phyloP scores from a whole-genome alignment of 495 filamentous ascomycete genomes.

The Haplographium delicatum region DNA sequence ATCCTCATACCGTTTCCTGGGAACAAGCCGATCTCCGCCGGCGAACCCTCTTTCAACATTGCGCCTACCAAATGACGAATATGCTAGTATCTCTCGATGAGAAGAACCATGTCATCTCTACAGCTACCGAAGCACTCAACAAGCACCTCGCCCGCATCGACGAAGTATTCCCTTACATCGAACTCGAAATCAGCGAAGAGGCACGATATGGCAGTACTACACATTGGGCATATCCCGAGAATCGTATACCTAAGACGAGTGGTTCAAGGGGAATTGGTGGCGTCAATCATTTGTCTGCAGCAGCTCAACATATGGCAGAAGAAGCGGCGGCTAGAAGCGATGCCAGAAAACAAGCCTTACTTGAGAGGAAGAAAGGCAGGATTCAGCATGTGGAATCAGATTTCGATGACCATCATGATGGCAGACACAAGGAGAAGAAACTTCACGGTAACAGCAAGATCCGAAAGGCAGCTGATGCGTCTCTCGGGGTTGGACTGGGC shows the following conservation, averaged over 20 bases:
- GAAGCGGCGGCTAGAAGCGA: conserved; percentile 78
- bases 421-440: conserved; percentile 52
- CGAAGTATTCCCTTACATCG: conserved; percentile 74
- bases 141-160: conserved; percentile 83
- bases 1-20: conserved; percentile 29
- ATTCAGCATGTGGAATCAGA: conserved; percentile 67
- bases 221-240: conserved; percentile 95
- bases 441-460: conserved; percentile 50
- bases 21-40: conserved; percentile 50
- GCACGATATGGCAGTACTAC: conserved; percentile 83
- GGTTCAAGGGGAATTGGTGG: conserved; percentile 71
- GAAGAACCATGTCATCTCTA: conserved; percentile 91
- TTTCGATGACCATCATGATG: conserved; percentile 62
- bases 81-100: conserved; percentile 86
- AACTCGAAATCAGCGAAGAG: conserved; percentile 87
- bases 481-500: conserved; percentile 46
- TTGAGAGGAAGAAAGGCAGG: conserved; percentile 64
- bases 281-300: conserved; percentile 59
- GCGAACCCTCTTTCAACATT: conserved; percentile 60
- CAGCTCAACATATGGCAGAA: conserved; percentile 66
- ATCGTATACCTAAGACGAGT: conserved; percentile 64
- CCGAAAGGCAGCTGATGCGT: conserved; percentile 54
- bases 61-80: conserved; percentile 55
- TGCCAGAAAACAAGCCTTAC: conserved; percentile 69
- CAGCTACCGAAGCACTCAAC: conserved; percentile 80